These are phyloP conservation scores for Mallotus japonicus DNA, from an alignment of 441 rosid genomes.

Conservation along the genomic window DNA sequence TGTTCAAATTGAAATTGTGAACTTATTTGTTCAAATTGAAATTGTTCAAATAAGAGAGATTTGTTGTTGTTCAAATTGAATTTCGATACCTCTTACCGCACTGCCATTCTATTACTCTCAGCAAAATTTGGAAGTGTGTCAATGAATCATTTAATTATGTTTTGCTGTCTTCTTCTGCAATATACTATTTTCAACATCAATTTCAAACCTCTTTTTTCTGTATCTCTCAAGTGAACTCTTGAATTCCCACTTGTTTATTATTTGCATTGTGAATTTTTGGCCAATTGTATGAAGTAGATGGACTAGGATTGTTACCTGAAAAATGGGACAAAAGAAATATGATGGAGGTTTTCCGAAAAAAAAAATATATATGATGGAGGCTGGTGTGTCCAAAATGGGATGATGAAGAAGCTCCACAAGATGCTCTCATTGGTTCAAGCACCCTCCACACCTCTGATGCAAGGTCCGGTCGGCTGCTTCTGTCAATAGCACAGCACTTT, in stretches of 20 bases:
- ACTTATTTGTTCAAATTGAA: too few relatives aligned
- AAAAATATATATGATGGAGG: too few relatives aligned
- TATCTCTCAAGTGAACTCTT: neutral
- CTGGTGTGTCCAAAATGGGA: slow-evolving; percentile 61
- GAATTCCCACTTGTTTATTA: neutral
- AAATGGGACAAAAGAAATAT: too few relatives aligned
- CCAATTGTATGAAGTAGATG: neutral
- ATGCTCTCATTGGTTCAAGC: slow-evolving; percentile 87
- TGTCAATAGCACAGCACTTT: slow-evolving; percentile 68
- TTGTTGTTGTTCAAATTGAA: slow-evolving; percentile 16
- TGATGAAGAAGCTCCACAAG: slow-evolving; percentile 38
- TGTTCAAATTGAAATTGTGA: too few relatives aligned
- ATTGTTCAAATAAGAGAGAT: too few relatives aligned
- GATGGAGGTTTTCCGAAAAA: too few relatives aligned
- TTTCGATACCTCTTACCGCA: neutral
- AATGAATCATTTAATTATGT: too few relatives aligned
- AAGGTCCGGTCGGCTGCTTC: slow-evolving; percentile 73
- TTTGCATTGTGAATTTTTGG: slow-evolving; percentile 1
- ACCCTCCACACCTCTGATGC: slow-evolving; percentile 82
- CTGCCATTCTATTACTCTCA: neutral
- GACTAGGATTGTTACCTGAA: too few relatives aligned
- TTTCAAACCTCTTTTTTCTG: neutral
- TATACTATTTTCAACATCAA: neutral
- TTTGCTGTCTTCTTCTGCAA: neutral
- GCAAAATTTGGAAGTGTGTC: neutral